These are phyloP conservation scores for Fusarium domesticum DNA, from an alignment of 2,329 filamentous ascomycete genomes.

Conservation along the genomic window DNA sequence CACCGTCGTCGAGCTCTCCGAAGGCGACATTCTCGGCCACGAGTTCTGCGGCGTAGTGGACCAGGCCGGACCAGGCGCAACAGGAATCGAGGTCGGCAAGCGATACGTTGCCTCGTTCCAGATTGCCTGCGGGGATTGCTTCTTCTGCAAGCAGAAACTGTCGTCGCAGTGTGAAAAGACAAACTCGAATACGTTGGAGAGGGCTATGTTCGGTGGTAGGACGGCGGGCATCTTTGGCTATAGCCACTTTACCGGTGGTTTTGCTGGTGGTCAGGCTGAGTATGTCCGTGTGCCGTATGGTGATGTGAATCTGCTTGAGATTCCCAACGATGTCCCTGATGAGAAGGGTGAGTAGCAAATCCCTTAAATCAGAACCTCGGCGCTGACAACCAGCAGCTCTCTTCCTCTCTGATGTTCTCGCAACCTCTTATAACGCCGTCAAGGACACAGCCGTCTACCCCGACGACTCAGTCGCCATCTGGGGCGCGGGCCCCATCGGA, in stretches of 20 bases:
- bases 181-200: constrained; percentile 67
- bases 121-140: constrained; percentile 71
- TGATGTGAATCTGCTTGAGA: constrained; percentile 75
- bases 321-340: constrained; percentile 77
- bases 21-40: constrained; percentile 66
- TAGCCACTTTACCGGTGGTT: constrained; percentile 79
- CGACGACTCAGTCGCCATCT: constrained; percentile 75
- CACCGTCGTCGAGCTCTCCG: constrained; percentile 55
- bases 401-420: constrained; percentile 76
- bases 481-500: constrained; percentile 82
- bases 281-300: constrained; percentile 79
- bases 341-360: constrained; percentile 58
- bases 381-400: constrained; percentile 41
- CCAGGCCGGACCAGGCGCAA: constrained; percentile 53
- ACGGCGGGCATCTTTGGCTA: constrained; percentile 74
- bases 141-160: constrained; percentile 74
- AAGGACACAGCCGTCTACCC: constrained; percentile 80
- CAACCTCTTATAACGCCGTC: constrained; percentile 77
- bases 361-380: accelerated
- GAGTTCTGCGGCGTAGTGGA: constrained; percentile 58
- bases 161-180: constrained; percentile 79
- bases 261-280: constrained; percentile 83
- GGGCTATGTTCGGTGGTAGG: constrained; percentile 74
- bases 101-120: constrained; percentile 84
- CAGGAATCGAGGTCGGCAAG: constrained; percentile 55